A percentile compares a stretch with the other conserved stretches of the same genome.
These are phyloP conservation scores for Eremothecium coryli DNA, from an alignment of 1,139 yeast species.

Conservation along the genomic window DNA sequence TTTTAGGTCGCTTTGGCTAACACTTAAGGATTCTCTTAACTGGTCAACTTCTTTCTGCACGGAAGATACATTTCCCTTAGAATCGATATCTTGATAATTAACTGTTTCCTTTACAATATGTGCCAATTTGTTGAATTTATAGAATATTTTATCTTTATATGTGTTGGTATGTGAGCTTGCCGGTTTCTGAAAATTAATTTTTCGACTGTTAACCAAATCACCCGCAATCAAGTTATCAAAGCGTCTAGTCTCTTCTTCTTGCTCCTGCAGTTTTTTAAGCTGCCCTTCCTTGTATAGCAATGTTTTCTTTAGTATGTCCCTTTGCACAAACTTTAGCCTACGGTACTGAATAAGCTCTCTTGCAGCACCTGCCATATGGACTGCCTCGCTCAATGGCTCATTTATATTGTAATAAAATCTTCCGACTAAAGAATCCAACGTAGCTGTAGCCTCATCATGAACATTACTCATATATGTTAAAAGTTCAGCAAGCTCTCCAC, in stretches of 20 bases:
- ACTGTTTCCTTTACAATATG: conserved; percentile 32
- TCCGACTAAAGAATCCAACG: conserved; percentile 59
- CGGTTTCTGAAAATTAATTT: conserved; percentile 25
- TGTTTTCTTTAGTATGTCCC: conserved; percentile 37
- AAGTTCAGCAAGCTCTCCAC: conserved; percentile 31
- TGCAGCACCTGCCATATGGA: conserved; percentile 62
- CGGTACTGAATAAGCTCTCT: conserved; percentile 63
- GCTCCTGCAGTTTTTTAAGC: conserved; percentile 27
- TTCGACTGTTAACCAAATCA: conserved; percentile 27
- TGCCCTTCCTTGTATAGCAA: conserved; percentile 26
- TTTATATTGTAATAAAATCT: conserved; percentile 64
- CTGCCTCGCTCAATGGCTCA: conserved; percentile 79
- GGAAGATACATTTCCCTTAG: conserved; percentile 17
- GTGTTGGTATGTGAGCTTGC: conserved; percentile 14
- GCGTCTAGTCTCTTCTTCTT: conserved; percentile 27
- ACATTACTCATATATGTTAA: conserved; percentile 75
- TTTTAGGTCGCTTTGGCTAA: conserved; percentile 28
- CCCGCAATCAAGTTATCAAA: conserved; percentile 29
- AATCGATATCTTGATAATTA: conserved; percentile 27
- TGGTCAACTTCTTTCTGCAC: conserved; percentile 27
- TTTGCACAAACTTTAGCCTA: conserved; percentile 59
- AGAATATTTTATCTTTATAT: conserved; percentile 21
- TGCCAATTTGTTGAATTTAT: conserved; percentile 27
- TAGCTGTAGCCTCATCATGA: conserved; percentile 61
- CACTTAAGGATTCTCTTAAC: conserved; percentile 28